phyloP scores from a whole-genome alignment of 805 yeast species.

The Peterozyma toletana region DNA sequence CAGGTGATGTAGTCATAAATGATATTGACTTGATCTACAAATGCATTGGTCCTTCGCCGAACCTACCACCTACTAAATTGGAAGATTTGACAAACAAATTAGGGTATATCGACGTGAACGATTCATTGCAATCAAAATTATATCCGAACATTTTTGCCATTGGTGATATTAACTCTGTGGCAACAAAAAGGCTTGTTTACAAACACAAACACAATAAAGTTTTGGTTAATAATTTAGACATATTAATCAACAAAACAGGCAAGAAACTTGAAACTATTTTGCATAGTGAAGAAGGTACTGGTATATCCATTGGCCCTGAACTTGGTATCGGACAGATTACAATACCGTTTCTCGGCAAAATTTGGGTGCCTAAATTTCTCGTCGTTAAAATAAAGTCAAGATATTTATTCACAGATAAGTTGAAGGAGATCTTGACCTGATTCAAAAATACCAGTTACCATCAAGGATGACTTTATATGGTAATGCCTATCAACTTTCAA shows the following conservation, averaged over 20 bases:
- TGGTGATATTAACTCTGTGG: constrained; percentile 23
- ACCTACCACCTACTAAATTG: constrained; percentile 14
- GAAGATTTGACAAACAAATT: constrained; percentile 5
- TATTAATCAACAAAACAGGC: not conserved
- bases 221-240: constrained; percentile 12
- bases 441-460: no score
- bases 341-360: constrained; percentile 15
- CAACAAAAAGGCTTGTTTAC: constrained; percentile 14
- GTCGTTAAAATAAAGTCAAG: constrained; percentile 13
- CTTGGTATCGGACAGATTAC: constrained; percentile 19
- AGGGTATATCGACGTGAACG: constrained; percentile 12
- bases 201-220: constrained; percentile 11
- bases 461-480: no score
- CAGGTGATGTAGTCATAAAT: constrained; percentile 3
- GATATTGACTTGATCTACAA: constrained; percentile 14
- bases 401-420: constrained; percentile 9
- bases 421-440: no score
- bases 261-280: not conserved
- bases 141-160: constrained; percentile 20
- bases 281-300: not conserved
- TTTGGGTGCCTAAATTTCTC: constrained; percentile 14
- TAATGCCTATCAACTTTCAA: no score
- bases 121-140: constrained; percentile 1
- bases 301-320: constrained; percentile 18
- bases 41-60: constrained; percentile 15